Conservation (phyloP, 2,329 filamentous ascomycete genomes). For the Blumeriella jaapii region DNA sequence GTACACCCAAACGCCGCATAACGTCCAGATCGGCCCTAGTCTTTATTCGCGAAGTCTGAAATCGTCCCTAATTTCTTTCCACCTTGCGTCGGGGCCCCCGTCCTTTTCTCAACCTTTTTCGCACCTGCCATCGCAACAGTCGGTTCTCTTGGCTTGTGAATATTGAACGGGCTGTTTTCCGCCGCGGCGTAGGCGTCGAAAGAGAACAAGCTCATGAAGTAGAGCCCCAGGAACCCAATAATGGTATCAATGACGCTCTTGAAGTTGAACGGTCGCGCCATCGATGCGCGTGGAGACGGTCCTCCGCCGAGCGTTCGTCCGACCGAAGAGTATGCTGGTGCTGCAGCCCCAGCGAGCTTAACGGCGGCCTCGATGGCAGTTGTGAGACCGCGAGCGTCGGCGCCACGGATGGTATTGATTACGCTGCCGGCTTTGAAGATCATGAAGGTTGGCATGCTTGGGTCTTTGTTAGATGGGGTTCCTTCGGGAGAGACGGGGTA, state of each 20-base stretch:
- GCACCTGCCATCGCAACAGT: conserved; percentile 13
- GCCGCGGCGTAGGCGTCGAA: conserved; percentile 52
- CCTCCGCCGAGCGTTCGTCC: conserved; percentile 46
- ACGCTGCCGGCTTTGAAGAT: conserved; percentile 69
- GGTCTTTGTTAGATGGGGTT: conserved; percentile 6
- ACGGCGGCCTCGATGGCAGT: conserved; percentile 63
- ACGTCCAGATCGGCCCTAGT: background rate
- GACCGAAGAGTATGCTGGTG: conserved; percentile 39
- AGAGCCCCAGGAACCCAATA: conserved; percentile 47
- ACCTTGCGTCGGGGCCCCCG: conserved; percentile 20
- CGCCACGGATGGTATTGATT: conserved; percentile 68
- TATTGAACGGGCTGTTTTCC: conserved; percentile 47
- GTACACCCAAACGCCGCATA: background rate
- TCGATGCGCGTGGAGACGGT: conserved; percentile 20
- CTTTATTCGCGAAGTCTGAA: conserved; percentile 17
- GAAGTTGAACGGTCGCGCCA: conserved; percentile 27
- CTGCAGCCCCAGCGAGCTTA: conserved; percentile 35
- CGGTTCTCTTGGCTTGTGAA: conserved; percentile 26
- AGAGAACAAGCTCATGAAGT: conserved; percentile 51
- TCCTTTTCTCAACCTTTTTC: conserved; percentile 19
- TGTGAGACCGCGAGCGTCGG: conserved; percentile 65
- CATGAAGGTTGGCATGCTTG: conserved; percentile 82
- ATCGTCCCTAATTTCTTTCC: conserved; percentile 28
- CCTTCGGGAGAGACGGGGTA: conserved; percentile 9
- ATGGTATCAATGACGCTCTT: conserved; percentile 38